Percentiles rank a stretch among this genome's conserved stretches.
Conservation (phyloP, 345 rosid species). For the Schrenkiella parvula region DNA sequence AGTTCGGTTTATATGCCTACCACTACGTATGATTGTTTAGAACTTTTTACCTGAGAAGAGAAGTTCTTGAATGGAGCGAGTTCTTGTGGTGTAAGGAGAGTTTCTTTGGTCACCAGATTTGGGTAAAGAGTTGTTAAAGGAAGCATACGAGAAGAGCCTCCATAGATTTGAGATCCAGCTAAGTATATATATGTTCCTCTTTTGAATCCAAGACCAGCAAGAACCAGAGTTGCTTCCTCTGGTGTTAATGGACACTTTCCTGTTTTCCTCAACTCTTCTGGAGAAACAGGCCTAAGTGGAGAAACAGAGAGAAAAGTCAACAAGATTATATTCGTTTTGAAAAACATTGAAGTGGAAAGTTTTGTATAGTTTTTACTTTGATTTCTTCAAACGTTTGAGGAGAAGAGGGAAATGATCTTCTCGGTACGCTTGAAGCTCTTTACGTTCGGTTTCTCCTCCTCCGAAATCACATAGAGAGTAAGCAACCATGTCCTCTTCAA, state of each 20-base stretch:
- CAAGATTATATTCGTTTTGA: background rate
- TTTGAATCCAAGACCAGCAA: conserved; percentile 74
- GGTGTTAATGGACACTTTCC: conserved; percentile 97
- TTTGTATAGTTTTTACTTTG: conserved; percentile 36
- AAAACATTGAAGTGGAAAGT: background rate
- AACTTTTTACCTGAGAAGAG: conserved; percentile 67
- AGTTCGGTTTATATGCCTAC: background rate
- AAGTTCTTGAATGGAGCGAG: conserved; percentile 82
- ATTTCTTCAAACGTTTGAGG: conserved; percentile 54
- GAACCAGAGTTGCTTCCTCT: conserved; percentile 88
- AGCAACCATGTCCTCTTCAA: conserved; percentile 96
- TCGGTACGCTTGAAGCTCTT: conserved; percentile 76
- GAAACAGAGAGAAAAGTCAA: background rate
- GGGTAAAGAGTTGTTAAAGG: conserved; percentile 74
- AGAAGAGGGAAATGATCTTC: conserved; percentile 81
- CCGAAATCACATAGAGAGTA: conserved; percentile 89
- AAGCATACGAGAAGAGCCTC: conserved; percentile 66
- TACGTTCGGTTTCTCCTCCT: conserved; percentile 65
- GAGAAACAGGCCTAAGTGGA: conserved; percentile 48
- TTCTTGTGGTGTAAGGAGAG: conserved; percentile 65
- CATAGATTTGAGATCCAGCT: conserved; percentile 72
- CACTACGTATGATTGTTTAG: background rate
- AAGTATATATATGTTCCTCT: conserved; percentile 66
- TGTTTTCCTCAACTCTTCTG: conserved; percentile 56
- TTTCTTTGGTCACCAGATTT: conserved; percentile 79